Evolutionary conservation across 352 stramenopile genomes (phyloP).

Genomic region (Pythium chondricola): DNA sequence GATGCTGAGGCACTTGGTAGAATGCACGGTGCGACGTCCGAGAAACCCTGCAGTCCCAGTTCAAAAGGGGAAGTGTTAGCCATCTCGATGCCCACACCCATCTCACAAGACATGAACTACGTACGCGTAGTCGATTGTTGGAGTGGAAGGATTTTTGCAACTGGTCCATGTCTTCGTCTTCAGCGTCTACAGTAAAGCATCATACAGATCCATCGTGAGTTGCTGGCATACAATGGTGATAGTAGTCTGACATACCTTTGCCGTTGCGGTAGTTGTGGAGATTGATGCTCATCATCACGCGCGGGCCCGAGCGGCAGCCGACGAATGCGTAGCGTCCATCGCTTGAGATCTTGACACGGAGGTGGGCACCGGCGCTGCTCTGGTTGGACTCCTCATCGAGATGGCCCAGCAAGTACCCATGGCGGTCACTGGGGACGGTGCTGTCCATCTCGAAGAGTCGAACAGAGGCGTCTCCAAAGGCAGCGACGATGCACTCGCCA

Average conservation of each 20-base stretch:
- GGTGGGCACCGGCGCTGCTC: constrained; percentile 34
- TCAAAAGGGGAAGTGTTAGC: constrained; percentile 4
- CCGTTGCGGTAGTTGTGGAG: constrained; percentile 74
- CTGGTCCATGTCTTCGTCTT: constrained; percentile 76
- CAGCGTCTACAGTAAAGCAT: constrained; percentile 49
- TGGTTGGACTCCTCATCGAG: constrained; percentile 71
- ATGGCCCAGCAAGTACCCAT: constrained; percentile 74
- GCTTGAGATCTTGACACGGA: constrained; percentile 72
- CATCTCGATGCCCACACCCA: background rate
- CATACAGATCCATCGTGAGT: too few relatives aligned
- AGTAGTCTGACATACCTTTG: too few relatives aligned
- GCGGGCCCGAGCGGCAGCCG: constrained; percentile 53
- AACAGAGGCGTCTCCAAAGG: constrained; percentile 73
- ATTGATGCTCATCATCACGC: constrained; percentile 79
- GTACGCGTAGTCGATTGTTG: constrained; percentile 53
- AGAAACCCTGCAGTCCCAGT: constrained; percentile 47
- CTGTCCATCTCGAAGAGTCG: constrained; percentile 83
- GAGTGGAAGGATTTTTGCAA: constrained; percentile 70
- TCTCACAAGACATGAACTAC: constrained; percentile 6
- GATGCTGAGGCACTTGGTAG: background rate
- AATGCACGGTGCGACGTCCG: constrained; percentile 50
- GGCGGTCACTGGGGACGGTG: constrained; percentile 70
- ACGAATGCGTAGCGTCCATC: constrained; percentile 83
- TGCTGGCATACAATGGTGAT: too few relatives aligned
- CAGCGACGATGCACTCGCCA: constrained; percentile 77